Base-by-base conservation (phyloP, 306 rosid species). In the Hippophae rhamnoides region DNA sequence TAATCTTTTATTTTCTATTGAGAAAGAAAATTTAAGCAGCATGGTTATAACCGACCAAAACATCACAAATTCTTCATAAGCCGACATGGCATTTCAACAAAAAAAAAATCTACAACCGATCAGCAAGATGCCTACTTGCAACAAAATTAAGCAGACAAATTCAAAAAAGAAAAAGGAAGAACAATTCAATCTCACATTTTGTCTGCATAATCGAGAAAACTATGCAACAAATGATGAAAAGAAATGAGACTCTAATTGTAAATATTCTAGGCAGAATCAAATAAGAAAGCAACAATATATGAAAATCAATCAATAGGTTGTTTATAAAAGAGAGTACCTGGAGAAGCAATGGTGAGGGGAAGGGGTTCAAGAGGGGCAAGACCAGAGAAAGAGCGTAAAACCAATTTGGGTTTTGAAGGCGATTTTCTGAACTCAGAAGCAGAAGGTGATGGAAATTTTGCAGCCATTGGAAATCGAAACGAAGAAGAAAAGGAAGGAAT, bases 341-440 rank as follows among this genome's bases (percentile, higher is more conserved):
- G 77, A 50, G 71, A 82, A 46, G 75, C 58, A 60, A 40, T 10
- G 44, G 42, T 23, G 69, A 75, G 55, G 77, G 62, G 62, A 55
- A 58, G 54, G 58, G 79, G 80, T 46, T 46, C 62, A 0, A 76
- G 66, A 71, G 87, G 86, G 44, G 81, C 67, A 8, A 86, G 89
- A 31, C 96, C 97, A 0, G 76, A 56, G 84, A 79, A 83, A 43
- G 86, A 78, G 38, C 77, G 71, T 8, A 80, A 69, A 43, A 66
- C 56, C 10, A 72, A 45, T 42, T 75, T 73, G 78, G 74, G 61
- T 64, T 74, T 81, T 57, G 74, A 18, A 6, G 41, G 64, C 63
- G 55, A 61, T 74, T 71, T 47, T 38, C 74, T 27, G 65, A 68
- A 41, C 46, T 54, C 45, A n/a, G 50, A 54, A 9, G 70, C 55